A percentile compares a stretch with the other conserved stretches of the same genome.
These are phyloP conservation scores for Penicillium thymicola DNA, from an alignment of 2,329 filamentous ascomycete genomes.

Conservation along the genomic window DNA sequence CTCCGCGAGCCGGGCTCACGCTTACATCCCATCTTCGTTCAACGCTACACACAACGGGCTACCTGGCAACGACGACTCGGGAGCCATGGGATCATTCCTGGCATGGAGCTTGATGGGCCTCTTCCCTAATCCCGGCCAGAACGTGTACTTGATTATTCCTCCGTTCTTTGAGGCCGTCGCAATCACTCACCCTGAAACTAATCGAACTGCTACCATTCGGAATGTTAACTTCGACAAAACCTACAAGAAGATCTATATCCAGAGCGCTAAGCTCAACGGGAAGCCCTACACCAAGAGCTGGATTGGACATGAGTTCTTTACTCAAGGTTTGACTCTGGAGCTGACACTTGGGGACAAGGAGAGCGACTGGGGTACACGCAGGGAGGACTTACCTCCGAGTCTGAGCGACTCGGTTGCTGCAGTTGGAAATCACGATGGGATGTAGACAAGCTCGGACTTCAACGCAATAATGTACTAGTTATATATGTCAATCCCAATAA, in stretches of 20 bases:
- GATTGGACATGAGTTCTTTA: conserved; percentile 66
- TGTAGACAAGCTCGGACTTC: not conserved
- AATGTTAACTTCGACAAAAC: conserved; percentile 59
- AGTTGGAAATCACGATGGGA: not conserved
- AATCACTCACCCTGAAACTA: conserved; percentile 56
- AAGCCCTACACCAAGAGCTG: conserved; percentile 60
- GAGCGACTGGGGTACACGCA: conserved; percentile 60
- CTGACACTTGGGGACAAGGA: conserved; percentile 59
- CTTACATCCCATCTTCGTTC: conserved; percentile 62
- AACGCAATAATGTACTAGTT: not conserved
- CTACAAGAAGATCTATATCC: conserved; percentile 60
- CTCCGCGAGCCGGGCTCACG: conserved; percentile 52
- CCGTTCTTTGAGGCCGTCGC: conserved; percentile 61
- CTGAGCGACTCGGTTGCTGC: conserved; percentile 16
- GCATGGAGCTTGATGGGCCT: conserved; percentile 66
- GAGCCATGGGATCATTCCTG: conserved; percentile 65
- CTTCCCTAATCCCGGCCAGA: conserved; percentile 64
- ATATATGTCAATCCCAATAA: not conserved
- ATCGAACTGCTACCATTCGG: conserved; percentile 56
- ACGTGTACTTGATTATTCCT: conserved; percentile 65
- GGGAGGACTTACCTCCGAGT: conserved; percentile 58
- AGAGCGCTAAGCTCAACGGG: conserved; percentile 62
- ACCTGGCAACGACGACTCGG: conserved; percentile 66
- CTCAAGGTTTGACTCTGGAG: conserved; percentile 61
- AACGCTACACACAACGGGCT: conserved; percentile 55